Evolutionary conservation across 2,329 filamentous ascomycete species (phyloP), one percentile per base, ranked within the genome.

Genomic region (Colletotrichum falcatum): DNA sequence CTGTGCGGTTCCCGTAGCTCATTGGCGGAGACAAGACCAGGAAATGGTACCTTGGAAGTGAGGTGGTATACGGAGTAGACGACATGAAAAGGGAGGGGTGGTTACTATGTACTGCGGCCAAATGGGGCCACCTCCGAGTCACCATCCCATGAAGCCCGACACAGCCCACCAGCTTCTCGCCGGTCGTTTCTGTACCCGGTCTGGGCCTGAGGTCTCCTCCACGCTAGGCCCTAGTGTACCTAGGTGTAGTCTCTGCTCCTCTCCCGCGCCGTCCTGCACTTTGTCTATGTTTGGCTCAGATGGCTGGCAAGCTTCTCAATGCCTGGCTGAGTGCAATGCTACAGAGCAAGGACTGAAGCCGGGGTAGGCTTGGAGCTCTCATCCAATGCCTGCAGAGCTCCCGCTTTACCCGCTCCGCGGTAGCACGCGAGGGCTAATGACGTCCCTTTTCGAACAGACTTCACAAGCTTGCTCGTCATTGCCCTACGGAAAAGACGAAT

Each of bases 1-100:
- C 73, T 71, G 72, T 74, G 73, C 72, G 73, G 58, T 65, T 72
- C 54, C 70, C 64, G 66, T 59, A 61, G 56, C 59, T 72, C 70
- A 73, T 65, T 74, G 72, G 72, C 70, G 72, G 72, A 70, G 65
- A 60, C 51, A 51, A 37, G 56, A 53, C 71, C 58, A 66, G 56
- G 61, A 65, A 61, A 65, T 61, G 69, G 65, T 65, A 51, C 39
- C 65, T 71, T 69, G 48, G 46, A 65, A 48, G 55, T 55, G 53
- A 65, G 65, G 66, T 69, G 67, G 63, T 64, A 70, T n/a, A n/a
- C n/a, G n/a, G n/a, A n/a, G n/a, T 70, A 58, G 64, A 71, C 54
- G 61, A 65, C 61, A 65, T 66, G 56, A 70, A 66, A 53, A 61
- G 30, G 48, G 33, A 35, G 51, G 51, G 58, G 56, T 60, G 54